Conservation (phyloP, 2,329 filamentous ascomycete species). For the Elsinoe fawcettii region DNA sequence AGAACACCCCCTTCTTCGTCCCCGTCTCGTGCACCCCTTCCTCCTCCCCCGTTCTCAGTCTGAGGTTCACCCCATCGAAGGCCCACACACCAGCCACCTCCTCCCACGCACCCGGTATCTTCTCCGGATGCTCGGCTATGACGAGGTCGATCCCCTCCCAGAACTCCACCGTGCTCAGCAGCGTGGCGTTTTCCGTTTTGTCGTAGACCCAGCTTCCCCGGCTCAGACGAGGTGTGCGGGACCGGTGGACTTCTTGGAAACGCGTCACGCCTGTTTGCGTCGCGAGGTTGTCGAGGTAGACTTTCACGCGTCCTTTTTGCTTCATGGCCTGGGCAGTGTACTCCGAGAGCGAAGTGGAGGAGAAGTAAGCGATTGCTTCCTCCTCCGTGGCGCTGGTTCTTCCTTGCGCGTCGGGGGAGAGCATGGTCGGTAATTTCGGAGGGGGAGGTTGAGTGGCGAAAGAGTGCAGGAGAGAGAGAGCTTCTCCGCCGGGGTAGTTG, state of each 20-base stretch:
- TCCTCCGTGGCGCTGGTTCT: neutral
- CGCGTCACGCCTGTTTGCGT: slow-evolving; percentile 57
- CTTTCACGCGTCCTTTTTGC: slow-evolving; percentile 18
- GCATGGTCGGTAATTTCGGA: neutral
- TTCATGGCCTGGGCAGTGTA: neutral
- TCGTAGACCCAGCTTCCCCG: slow-evolving; percentile 47
- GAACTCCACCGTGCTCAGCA: slow-evolving; percentile 44
- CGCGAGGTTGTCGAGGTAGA: slow-evolving; percentile 54
- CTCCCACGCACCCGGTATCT: slow-evolving; percentile 46
- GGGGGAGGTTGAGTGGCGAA: neutral
- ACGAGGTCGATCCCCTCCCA: slow-evolving; percentile 54
- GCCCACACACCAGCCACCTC: slow-evolving; percentile 43
- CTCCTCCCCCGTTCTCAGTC: slow-evolving; percentile 29
- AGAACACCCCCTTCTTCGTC: slow-evolving; percentile 20
- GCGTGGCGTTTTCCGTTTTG: slow-evolving; percentile 46
- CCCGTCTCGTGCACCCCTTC: slow-evolving; percentile 18
- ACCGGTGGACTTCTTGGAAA: slow-evolving; percentile 43
- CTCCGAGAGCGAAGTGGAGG: neutral
- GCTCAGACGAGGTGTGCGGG: slow-evolving; percentile 19
- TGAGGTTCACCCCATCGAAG: slow-evolving; percentile 44
- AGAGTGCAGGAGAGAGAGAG: slow-evolving; percentile 47
- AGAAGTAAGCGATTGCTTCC: slow-evolving; percentile 9
- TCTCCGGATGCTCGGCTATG: slow-evolving; percentile 45
- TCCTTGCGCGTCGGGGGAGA: neutral
- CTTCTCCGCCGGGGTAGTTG: slow-evolving; percentile 89